Evolutionary conservation across 2,329 filamentous ascomycete genomes (phyloP), one percentile per base, ranked within the genome.

Genomic region (Kalaharituber pfeilii): DNA sequence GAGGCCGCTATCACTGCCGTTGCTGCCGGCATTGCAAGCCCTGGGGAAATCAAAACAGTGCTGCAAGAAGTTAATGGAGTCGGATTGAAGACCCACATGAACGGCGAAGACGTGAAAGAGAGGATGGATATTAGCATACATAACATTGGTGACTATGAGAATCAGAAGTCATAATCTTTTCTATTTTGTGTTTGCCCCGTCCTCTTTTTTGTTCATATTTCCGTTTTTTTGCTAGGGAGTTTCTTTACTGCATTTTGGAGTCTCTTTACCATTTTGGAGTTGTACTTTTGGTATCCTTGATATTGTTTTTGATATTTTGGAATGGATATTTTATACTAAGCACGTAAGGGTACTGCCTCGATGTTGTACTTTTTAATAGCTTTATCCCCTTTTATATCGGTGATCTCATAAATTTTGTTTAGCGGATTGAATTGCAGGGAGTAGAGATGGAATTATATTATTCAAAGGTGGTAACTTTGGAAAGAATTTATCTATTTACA

Each of bases 81-180:
- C n/a, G 42, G 5, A n/a, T 36, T n/a, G n/a, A 36, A 36, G n/a
- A n/a, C n/a, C n/a, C n/a, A n/a, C n/a, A n/a, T 36, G 27, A 65
- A 68, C 39, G 66, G 65, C 47, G 69, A 70, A 27, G 67, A 70
- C 36, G 67, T 75, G 24, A 69, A 67, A 36, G 69, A 73, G 57
- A 68, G 70, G 29, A 74, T 80, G 71, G 78, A 81, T 63, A 78
- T 80, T 60, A 75, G 74, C 62, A 69, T 81, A 61, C 77, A 80
- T 66, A 80, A 80, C 65, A 67, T 73, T 57, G 71, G 66, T 49
- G 72, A 74, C 62, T 72, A 72, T 25, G n/a, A 50, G 47, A 28
- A 26, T n/a, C n/a, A 50, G 25, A 13, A 24, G 8, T 7, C 39
- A 24, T 22, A 28, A 9, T 18, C 24, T 22, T 9, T 27, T 50